Conservation (phyloP, 2,329 filamentous ascomycete genomes). For the Fusarium fujikuroi region DNA sequence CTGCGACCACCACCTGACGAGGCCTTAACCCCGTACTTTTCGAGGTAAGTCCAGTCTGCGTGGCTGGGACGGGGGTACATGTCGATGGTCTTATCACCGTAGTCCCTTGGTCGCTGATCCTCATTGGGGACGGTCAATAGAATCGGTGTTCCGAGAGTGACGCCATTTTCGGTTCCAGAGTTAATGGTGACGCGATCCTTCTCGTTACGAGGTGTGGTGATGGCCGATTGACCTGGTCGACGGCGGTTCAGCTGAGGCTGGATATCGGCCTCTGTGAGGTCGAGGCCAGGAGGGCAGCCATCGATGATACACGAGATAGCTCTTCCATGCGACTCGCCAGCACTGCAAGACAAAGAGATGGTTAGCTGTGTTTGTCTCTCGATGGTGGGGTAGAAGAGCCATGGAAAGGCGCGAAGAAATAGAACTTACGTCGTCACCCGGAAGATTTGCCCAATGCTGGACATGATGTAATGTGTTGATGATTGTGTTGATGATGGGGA, state of each 20-base stretch:
- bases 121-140: constrained; percentile 88
- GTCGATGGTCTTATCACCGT: constrained; percentile 90
- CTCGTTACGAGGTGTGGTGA: constrained; percentile 93
- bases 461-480: constrained; percentile 66
- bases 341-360: constrained; percentile 42
- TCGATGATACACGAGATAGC: constrained; percentile 96
- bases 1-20: constrained; percentile 89
- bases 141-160: constrained; percentile 92
- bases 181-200: constrained; percentile 93
- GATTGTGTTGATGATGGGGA: neutral
- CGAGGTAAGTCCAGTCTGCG: constrained; percentile 95
- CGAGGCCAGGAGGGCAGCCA: constrained; percentile 87
- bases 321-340: constrained; percentile 81
- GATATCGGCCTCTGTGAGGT: constrained; percentile 86
- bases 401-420: no score
- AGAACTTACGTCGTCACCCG: constrained; percentile 72
- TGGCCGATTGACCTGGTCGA: constrained; percentile 86
- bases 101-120: constrained; percentile 93
- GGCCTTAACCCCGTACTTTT: constrained; percentile 96
- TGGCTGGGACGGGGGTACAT: constrained; percentile 90
- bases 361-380: no score
- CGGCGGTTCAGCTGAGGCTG: constrained; percentile 94
- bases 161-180: constrained; percentile 89
- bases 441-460: constrained; percentile 78
- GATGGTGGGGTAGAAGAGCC: no score